A percentile compares a stretch with the other conserved stretches of the same genome.
phyloP scores from a whole-genome alignment of 2,329 filamentous ascomycete species.

The Penicillium sclerotiorum region DNA sequence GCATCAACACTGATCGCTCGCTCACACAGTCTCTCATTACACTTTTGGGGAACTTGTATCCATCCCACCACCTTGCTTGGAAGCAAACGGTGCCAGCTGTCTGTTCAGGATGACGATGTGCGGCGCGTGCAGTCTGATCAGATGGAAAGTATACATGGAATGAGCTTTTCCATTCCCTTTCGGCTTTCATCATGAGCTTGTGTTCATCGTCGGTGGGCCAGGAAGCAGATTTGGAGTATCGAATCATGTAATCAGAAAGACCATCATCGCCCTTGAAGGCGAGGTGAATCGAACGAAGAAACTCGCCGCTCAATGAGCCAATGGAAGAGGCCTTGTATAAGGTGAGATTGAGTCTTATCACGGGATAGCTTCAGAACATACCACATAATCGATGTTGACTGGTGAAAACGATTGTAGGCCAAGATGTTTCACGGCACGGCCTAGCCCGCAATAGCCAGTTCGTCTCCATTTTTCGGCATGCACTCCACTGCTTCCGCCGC shows the following conservation, averaged over 20 bases:
- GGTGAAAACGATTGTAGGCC: constrained; percentile 59
- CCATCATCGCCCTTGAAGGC: constrained; percentile 60
- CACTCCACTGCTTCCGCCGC: constrained; percentile 51
- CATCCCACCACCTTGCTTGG: constrained; percentile 71
- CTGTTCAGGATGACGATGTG: constrained; percentile 36
- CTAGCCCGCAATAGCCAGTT: constrained; percentile 76
- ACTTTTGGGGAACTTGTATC: constrained; percentile 68
- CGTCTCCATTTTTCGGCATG: constrained; percentile 53
- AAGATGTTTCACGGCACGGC: constrained; percentile 65
- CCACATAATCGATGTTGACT: constrained; percentile 73
- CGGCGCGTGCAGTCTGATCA: constrained; percentile 68
- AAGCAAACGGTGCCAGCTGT: constrained; percentile 81
- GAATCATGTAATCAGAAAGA: constrained; percentile 45
- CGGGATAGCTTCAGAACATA: constrained; percentile 39
- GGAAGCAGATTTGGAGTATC: constrained; percentile 32
- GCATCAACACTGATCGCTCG: constrained; percentile 73
- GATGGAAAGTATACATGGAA: constrained; percentile 84
- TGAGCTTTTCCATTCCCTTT: constrained; percentile 50
- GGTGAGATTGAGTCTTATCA: constrained; percentile 13
- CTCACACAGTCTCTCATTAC: constrained; percentile 77
- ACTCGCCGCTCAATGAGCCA: constrained; percentile 70
- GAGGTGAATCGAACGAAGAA: constrained; percentile 63
- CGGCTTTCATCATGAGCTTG: constrained; percentile 15
- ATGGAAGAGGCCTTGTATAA: constrained; percentile 71
- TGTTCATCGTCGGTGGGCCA: constrained; percentile 37